Base-by-base conservation (phyloP, 2,329 filamentous ascomycete species). In the Coccinonectria pachysandricola region DNA sequence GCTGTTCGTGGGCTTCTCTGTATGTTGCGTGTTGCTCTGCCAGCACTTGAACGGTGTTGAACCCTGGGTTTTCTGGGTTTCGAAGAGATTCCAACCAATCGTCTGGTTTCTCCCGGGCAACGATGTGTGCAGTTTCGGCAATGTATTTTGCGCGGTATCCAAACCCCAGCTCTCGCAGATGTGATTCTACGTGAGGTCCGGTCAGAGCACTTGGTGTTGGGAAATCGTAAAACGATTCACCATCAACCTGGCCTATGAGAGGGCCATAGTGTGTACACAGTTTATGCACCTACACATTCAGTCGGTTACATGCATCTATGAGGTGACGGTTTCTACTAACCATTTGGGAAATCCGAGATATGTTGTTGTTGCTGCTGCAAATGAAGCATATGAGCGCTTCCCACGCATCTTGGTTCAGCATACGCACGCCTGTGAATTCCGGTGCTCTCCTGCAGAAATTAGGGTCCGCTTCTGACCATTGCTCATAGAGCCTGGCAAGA, bases 281-380 rank as follows among this genome's bases (percentile, higher is more conserved):
- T 45, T 94, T 96, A 42, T 92, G 77, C 12, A 88, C 71, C 73
- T 78, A 30, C 6, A 17, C 3, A 23, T 7, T 10, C 5, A 12
- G n/a, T 30, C 17, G 38, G 36, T 24, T 21, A 22, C 1, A 5
- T 12, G 5, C 3, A 3, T 15, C 5, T 11, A 19, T 4, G 2
- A 10, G 8, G 8, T 15, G 12, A 16, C 3, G 8, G 9, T 16
- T 8, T 6, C 10, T 14, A 19, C 48, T 37, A 45, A 81, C 86
- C 91, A 98, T 98, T 56, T 92, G 83, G 5, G 83, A 88, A 51
- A 98, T 98, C 19, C 91, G 75, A 3, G 78, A 71, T 34, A 98
- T 98, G 51, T 98, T 95, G 59, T 98, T 98, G 58, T 98, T 98
- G 57, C 86, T 94, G 56, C 87, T 95, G 65, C 91, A 98, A 38